A percentile compares a stretch with the other conserved stretches of the same genome.
These are phyloP conservation scores for Aspergillus arachidicola DNA, from an alignment of 2,329 filamentous ascomycete genomes.

Conservation along the genomic window DNA sequence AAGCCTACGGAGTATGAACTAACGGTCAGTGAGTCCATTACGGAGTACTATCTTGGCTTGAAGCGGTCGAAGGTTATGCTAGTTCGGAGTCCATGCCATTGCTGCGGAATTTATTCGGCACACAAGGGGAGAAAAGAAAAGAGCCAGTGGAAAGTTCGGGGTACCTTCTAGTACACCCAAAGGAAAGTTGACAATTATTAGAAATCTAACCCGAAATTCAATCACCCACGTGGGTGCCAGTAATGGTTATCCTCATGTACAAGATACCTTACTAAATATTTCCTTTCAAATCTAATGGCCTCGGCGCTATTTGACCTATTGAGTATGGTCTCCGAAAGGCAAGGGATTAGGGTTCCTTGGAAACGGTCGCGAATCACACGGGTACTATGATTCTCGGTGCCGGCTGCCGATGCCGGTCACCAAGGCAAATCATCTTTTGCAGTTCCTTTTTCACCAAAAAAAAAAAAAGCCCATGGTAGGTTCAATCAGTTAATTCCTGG, in stretches of 20 bases:
- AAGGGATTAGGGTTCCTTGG: background rate
- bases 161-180: background rate
- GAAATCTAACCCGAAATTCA: background rate
- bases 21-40: background rate
- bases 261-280: background rate
- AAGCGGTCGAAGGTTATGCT: background rate
- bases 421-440: background rate
- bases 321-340: background rate
- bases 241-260: background rate
- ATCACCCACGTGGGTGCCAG: constrained; percentile 2
- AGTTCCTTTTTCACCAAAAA: background rate
- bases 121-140: background rate
- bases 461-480: background rate
- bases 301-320: background rate
- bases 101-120: background rate
- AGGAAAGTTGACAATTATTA: background rate
- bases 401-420: background rate
- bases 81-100: background rate
- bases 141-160: background rate
- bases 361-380: background rate
- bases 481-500: background rate
- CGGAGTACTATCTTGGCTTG: background rate
- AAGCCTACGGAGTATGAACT: background rate
- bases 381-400: background rate
- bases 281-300: background rate